phyloP scores from a whole-genome alignment of 257 asterid species.

The Solanum arcanum region DNA sequence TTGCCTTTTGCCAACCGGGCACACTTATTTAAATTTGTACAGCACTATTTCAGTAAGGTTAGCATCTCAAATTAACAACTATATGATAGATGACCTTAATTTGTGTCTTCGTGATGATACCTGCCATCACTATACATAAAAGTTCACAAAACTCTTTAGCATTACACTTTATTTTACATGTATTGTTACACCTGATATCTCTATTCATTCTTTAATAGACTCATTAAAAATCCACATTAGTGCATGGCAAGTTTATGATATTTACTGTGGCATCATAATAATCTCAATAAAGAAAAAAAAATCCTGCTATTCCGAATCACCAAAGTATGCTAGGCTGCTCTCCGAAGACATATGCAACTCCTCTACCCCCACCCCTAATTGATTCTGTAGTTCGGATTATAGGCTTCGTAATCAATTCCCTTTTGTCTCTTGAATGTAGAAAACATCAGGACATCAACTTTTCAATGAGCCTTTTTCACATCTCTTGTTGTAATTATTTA shows the following conservation, averaged over 20 bases:
- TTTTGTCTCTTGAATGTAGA: background rate
- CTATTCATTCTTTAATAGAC: background rate
- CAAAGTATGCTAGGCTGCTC: background rate
- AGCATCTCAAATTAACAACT: background rate
- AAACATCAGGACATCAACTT: background rate
- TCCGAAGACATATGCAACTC: background rate
- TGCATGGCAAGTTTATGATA: background rate
- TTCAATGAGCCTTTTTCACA: background rate
- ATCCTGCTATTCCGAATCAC: background rate
- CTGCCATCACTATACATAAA: background rate
- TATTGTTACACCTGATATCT: background rate
- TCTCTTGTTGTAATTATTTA: background rate
- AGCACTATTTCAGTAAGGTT: background rate
- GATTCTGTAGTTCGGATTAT: background rate
- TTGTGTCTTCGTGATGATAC: background rate
- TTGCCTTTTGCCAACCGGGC: background rate
- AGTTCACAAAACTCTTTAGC: background rate
- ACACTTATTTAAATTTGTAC: background rate
- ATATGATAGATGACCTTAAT: background rate
- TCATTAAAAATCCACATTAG: background rate
- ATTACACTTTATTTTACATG: background rate
- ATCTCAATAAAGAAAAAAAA: background rate
- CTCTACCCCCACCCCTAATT: background rate
- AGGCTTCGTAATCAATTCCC: background rate
- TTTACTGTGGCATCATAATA: background rate